Evolutionary conservation across 768 basidiomycete species (phyloP).

Genomic region (Lactifluus hygrophoroides): DNA sequence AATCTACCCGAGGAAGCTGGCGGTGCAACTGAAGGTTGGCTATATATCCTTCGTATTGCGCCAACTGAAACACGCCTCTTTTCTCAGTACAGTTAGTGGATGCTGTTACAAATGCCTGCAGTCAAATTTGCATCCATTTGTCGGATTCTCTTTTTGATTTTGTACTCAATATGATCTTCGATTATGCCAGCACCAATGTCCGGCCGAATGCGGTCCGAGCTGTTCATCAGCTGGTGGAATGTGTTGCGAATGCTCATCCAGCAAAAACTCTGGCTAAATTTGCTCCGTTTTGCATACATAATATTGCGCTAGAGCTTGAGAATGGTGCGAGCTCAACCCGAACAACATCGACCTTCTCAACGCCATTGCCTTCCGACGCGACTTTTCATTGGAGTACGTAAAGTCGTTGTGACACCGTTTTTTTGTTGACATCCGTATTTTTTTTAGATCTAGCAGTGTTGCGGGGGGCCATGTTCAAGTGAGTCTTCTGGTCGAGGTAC

Average conservation of each 20-base stretch:
- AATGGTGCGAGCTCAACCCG: slow-evolving; percentile 71
- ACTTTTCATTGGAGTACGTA: slow-evolving; percentile 80
- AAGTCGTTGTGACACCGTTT: background rate
- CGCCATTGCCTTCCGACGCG: slow-evolving; percentile 68
- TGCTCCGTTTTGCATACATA: slow-evolving; percentile 59
- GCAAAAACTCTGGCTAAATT: slow-evolving; percentile 72
- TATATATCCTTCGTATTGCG: background rate
- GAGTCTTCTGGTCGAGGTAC: slow-evolving; percentile 25
- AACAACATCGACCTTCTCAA: slow-evolving; percentile 56
- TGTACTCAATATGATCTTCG: slow-evolving; percentile 73
- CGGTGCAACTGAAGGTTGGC: slow-evolving; percentile 53
- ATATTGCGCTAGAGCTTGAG: slow-evolving; percentile 71
- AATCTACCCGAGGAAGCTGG: slow-evolving; percentile 81
- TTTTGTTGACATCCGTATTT: slow-evolving; percentile 12
- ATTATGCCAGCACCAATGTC: slow-evolving; percentile 74
- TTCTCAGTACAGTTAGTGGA: slow-evolving; percentile 62
- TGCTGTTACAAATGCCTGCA: slow-evolving; percentile 66
- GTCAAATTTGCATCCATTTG: slow-evolving; percentile 66
- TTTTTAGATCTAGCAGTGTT: slow-evolving; percentile 62
- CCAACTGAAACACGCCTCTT: background rate
- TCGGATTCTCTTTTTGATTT: slow-evolving; percentile 70
- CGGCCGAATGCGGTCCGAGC: slow-evolving; percentile 81
- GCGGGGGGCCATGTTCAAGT: slow-evolving; percentile 77
- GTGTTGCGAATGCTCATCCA: slow-evolving; percentile 74
- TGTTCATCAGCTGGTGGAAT: slow-evolving; percentile 79